Evolutionary conservation across 208 protist genomes (phyloP).

Genomic region (Phytomonas sp.): DNA sequence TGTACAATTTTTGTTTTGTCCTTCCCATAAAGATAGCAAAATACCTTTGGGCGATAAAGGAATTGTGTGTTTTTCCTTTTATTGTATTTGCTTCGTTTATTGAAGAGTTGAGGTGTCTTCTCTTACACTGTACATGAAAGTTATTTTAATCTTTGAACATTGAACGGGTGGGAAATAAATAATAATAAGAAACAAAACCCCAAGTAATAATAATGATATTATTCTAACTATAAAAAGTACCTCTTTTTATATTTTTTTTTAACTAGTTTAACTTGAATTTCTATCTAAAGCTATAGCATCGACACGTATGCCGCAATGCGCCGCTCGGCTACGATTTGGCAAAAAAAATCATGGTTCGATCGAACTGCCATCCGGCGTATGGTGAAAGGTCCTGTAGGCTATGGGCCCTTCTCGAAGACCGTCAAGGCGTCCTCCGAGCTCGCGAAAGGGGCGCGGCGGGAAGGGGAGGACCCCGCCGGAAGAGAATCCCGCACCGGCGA

Average conservation of each 20-base stretch:
- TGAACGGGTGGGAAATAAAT: neutral
- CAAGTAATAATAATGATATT: neutral
- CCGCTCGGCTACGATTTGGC: neutral
- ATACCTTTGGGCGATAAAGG: neutral
- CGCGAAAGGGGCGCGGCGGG: constrained; percentile 3
- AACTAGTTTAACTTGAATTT: neutral
- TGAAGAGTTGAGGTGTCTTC: neutral
- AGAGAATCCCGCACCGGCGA: neutral
- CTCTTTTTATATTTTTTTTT: neutral
- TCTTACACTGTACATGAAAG: neutral
- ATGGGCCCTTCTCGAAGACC: constrained; percentile 53
- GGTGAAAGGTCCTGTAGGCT: constrained; percentile 14
- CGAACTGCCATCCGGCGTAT: neutral
- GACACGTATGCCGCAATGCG: neutral
- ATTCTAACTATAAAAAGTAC: neutral
- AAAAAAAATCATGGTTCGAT: neutral
- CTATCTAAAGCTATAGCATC: neutral
- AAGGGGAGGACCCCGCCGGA: neutral
- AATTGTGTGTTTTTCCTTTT: neutral
- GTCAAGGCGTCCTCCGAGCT: constrained; percentile 21
- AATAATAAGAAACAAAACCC: neutral
- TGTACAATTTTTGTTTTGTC: neutral
- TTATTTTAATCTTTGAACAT: neutral
- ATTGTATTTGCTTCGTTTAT: neutral
- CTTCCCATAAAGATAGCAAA: neutral